Evolutionary conservation across 306 rosid genomes (phyloP), one percentile per base, ranked within the genome.

Genomic region (Pterocarpus santalinus): DNA sequence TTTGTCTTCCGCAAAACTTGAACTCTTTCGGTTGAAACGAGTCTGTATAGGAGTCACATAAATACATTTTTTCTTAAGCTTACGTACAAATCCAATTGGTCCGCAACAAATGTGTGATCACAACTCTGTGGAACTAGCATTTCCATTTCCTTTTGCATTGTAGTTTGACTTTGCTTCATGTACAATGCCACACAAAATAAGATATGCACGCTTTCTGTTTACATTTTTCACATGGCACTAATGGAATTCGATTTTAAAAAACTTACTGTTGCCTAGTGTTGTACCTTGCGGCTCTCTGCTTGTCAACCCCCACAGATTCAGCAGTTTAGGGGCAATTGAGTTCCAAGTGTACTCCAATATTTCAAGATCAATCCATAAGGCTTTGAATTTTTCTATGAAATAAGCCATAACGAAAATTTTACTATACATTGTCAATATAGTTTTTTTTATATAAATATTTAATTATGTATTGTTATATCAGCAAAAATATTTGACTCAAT

Each of bases 161-260:
- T 43, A 67, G 46, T 73, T 73, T 81, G 75, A 81, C 69, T 81
- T 74, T 38, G 76, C 69, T 65, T 66, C 64, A 1, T 5, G 17
- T 17, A 8, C 34, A 58, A 38, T 61, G 11, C 53, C 3, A 35
- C 14, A 32, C 32, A 51, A 9, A 65, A 73, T 33, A 3, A 62
- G 49, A 71, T 56, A 52, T 6, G 33, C 62, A 36, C 35, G 14
- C 41, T 47, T 65, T 55, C 15, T n/a, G 11, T 57, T 72, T 41
- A 63, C 39, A 10, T 16, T 2, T 8, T 0, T 11, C 57, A 3
- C 5, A 11, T 47, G 47, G 32, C 69, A 55, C 44, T 9, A 67
- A 33, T 57, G 16, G 63, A 58, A 57, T 81, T 22, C 61, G 17
- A 35, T 56, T 75, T 66, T 67, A 17, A 76, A 22, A 5, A 39